Evolutionary conservation across 169 alveolate genomes (phyloP).

Genomic region (Toxoplasma gondii): DNA sequence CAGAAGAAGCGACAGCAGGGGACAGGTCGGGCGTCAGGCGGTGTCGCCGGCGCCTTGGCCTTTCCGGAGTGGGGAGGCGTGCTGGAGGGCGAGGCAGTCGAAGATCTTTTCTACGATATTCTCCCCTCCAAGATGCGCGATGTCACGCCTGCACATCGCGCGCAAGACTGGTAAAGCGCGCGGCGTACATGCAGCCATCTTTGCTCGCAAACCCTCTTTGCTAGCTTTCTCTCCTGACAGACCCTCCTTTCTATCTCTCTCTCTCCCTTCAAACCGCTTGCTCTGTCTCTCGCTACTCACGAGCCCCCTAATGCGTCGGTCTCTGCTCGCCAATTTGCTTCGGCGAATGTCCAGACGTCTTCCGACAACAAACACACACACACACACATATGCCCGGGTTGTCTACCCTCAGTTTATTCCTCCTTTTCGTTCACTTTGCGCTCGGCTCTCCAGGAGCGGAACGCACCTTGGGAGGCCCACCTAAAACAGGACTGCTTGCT

Average conservation of each 20-base stretch:
- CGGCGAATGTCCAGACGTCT: no score
- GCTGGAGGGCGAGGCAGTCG: slow-evolving; percentile 29
- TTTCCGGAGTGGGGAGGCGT: slow-evolving; percentile 41
- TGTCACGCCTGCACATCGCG: neutral
- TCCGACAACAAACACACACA: no score
- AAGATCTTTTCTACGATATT: slow-evolving; percentile 5
- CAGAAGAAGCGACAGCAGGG: neutral
- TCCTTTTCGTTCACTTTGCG: no score
- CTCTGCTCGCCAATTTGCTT: no score
- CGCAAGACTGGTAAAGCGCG: neutral
- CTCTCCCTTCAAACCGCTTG: neutral
- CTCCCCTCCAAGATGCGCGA: slow-evolving; percentile 4
- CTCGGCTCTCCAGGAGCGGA: no score
- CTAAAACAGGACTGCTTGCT: no score
- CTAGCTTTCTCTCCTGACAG: neutral
- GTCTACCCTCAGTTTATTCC: no score
- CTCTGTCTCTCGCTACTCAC: no score
- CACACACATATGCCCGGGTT: no score
- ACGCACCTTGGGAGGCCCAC: no score
- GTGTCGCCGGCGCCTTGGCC: neutral
- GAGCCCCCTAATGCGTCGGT: no score
- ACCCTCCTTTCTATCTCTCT: neutral
- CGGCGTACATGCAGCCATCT: neutral
- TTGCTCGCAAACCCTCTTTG: neutral
- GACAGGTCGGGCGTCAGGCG: neutral